These are phyloP conservation scores for Chaetomium sp. DNA, from an alignment of 2,329 filamentous ascomycete species.

Conservation along the genomic window DNA sequence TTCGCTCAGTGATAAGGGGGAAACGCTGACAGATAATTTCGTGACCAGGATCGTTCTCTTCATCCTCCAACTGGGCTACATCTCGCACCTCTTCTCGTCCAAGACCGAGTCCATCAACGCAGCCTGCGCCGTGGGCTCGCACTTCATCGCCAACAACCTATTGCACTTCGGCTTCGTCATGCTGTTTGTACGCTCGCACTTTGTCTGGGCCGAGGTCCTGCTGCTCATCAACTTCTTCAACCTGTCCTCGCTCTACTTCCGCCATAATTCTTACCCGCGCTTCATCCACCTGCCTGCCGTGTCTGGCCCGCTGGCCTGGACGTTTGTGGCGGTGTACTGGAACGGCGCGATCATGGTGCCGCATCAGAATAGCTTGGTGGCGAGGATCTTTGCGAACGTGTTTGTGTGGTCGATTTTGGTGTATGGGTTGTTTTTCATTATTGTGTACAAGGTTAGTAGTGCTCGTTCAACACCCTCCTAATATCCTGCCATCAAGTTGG, in stretches of 20 bases:
- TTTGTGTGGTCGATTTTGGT: constrained; percentile 79
- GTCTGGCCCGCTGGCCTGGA: constrained; percentile 77
- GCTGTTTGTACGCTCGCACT: constrained; percentile 71
- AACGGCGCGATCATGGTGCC: constrained; percentile 76
- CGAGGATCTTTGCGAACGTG: constrained; percentile 77
- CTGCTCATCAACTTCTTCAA: constrained; percentile 78
- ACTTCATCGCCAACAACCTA: constrained; percentile 83
- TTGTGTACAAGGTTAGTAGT: constrained; percentile 58
- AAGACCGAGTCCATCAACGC: constrained; percentile 56
- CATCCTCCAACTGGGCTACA: constrained; percentile 68
- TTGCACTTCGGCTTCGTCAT: constrained; percentile 76
- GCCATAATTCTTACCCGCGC: constrained; percentile 60
- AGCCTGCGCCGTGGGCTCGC: constrained; percentile 67
- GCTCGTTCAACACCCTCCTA: not conserved
- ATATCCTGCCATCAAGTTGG: constrained; percentile 3
- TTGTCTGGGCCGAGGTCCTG: constrained; percentile 69
- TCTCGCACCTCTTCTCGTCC: constrained; percentile 67
- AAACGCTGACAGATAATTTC: not conserved
- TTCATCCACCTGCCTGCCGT: constrained; percentile 72
- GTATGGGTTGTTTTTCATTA: constrained; percentile 71
- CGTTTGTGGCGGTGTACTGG: constrained; percentile 81
- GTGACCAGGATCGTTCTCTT: constrained; percentile 60
- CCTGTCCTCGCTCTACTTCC: constrained; percentile 71
- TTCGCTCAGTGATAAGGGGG: not conserved
- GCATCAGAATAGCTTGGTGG: constrained; percentile 58